These are phyloP conservation scores for Domatiomyces globalis DNA, from an alignment of 2,329 filamentous ascomycete species.

Conservation along the genomic window DNA sequence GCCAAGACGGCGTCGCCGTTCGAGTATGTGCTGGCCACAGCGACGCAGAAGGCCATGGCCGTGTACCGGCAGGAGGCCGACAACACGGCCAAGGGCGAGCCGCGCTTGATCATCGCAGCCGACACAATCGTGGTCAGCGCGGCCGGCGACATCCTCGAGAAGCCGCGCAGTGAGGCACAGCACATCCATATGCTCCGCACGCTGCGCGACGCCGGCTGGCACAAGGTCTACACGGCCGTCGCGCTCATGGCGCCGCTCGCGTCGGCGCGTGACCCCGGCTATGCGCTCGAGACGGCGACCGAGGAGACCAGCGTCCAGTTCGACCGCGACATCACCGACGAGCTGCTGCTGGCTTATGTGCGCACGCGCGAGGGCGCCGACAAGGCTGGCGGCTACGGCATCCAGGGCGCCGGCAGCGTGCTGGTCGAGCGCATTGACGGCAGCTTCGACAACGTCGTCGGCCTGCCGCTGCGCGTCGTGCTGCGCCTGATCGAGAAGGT, in stretches of 20 bases:
- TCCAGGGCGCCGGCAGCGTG: conserved; percentile 78
- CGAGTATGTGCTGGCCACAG: conserved; percentile 84
- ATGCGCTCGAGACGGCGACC: conserved; percentile 63
- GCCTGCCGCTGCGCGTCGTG: conserved; percentile 65
- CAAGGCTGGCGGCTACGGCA: conserved; percentile 90
- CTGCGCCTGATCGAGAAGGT: conserved; percentile 77
- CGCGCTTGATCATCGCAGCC: conserved; percentile 71
- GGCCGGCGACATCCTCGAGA: conserved; percentile 71
- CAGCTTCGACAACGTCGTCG: conserved; percentile 84
- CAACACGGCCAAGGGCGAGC: conserved; percentile 48
- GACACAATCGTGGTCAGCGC: conserved; percentile 78
- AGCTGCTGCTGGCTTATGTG: conserved; percentile 57
- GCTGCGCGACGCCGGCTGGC: conserved; percentile 60
- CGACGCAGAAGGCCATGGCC: conserved; percentile 64
- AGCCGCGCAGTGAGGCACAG: conserved; percentile 66
- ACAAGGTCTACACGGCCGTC: conserved; percentile 77
- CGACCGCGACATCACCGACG: conserved; percentile 59
- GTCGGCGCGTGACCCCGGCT: conserved; percentile 71
- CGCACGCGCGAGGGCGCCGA: conserved; percentile 78
- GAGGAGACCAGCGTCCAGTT: conserved; percentile 92
- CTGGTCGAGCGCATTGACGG: conserved; percentile 83
- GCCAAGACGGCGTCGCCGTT: conserved; percentile 66
- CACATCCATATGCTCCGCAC: conserved; percentile 73
- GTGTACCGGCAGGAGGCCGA: conserved; percentile 51
- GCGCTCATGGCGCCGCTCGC: conserved; percentile 69